Conservation (phyloP, 2,329 filamentous ascomycete species). For the Piedraia hortae region DNA sequence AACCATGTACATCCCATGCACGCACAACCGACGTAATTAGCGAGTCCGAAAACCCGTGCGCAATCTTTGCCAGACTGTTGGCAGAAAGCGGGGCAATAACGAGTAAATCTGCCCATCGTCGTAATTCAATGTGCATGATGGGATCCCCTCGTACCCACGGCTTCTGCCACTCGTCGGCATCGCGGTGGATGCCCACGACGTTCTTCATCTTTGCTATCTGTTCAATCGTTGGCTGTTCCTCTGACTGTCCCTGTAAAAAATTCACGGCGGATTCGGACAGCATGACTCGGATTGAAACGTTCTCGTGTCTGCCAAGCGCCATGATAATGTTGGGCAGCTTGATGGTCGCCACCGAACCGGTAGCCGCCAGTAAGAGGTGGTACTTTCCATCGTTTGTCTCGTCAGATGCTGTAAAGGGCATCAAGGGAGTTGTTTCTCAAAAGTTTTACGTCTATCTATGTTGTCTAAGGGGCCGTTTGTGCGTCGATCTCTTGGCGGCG, state of each 20-base stretch:
- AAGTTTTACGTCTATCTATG: too few relatives aligned
- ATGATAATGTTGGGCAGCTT: conserved; percentile 30
- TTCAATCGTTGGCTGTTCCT: conserved; percentile 45
- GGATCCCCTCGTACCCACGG: conserved; percentile 53
- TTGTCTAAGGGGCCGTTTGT: too few relatives aligned
- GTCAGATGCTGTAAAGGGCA: conserved; percentile 12
- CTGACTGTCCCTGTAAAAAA: conserved; percentile 50
- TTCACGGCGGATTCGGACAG: conserved; percentile 45
- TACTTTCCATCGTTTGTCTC: conserved; percentile 23
- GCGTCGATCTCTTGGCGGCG: too few relatives aligned
- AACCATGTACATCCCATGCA: conserved; percentile 60
- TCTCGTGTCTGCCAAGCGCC: conserved; percentile 24
- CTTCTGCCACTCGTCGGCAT: conserved; percentile 61
- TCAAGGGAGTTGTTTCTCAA: too few relatives aligned
- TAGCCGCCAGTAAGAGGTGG: conserved; percentile 38
- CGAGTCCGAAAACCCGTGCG: conserved; percentile 49
- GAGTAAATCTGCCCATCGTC: conserved; percentile 56
- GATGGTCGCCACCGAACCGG: conserved; percentile 63
- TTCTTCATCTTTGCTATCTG: conserved; percentile 32
- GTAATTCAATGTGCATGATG: conserved; percentile 75
- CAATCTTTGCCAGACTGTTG: conserved; percentile 66
- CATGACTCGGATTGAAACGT: conserved; percentile 59
- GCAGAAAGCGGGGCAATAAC: conserved; percentile 59
- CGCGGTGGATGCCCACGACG: conserved; percentile 56
- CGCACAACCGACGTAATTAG: conserved; percentile 46